phyloP scores from a whole-genome alignment of 495 filamentous ascomycete species.

The Penicillium odoratum region DNA sequence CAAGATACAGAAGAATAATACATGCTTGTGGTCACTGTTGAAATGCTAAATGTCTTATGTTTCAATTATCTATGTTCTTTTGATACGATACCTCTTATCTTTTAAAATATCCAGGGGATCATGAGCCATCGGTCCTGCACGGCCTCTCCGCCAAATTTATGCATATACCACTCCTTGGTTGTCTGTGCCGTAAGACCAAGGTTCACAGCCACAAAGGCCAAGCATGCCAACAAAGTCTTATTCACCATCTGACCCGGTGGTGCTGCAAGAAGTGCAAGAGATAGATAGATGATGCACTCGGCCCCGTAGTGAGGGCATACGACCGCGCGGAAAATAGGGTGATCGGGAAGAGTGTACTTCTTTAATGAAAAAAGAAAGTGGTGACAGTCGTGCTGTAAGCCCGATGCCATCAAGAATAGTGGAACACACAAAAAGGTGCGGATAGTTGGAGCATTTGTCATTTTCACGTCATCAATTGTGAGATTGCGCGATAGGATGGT shows the following conservation, averaged over 20 bases:
- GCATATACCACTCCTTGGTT: conserved; percentile 77
- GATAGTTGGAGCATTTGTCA: conserved; percentile 48
- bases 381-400: conserved; percentile 80
- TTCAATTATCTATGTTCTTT: neutral
- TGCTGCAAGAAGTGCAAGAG: conserved; percentile 72
- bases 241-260: conserved; percentile 65
- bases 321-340: conserved; percentile 66
- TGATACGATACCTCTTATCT: neutral
- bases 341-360: conserved; percentile 79
- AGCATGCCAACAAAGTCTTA: conserved; percentile 65
- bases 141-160: conserved; percentile 66
- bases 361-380: conserved; percentile 73
- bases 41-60: neutral
- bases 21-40: too few species aligned
- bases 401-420: conserved; percentile 72
- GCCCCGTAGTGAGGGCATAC: conserved; percentile 91
- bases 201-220: conserved; percentile 75
- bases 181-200: conserved; percentile 77
- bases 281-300: conserved; percentile 81
- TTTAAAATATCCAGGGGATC: conserved; percentile 73
- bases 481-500: conserved; percentile 38
- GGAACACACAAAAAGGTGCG: conserved; percentile 62
- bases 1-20: too few species aligned
- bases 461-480: conserved; percentile 33
- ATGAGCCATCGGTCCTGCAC: conserved; percentile 74